Evolutionary conservation across 2,329 filamentous ascomycete genomes (phyloP).

Genomic region (Trichoderma sp.): DNA sequence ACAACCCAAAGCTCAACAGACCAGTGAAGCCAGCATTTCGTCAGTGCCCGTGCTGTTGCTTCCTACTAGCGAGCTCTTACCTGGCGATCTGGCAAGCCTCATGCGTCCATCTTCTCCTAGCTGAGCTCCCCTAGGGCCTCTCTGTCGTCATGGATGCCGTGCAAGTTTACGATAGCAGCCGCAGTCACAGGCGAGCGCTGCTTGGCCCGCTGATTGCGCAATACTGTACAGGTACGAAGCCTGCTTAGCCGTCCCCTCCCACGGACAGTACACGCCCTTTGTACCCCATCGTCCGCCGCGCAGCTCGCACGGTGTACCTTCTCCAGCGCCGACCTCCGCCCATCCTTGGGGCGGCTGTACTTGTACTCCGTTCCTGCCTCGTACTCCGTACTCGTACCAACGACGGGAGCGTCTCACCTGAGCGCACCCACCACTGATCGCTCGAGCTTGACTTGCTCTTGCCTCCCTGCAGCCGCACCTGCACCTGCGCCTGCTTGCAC

Average conservation of each 20-base stretch:
- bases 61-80: background rate
- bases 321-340: constrained; percentile 8
- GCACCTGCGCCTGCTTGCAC: background rate
- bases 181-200: constrained; percentile 16
- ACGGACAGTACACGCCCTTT: constrained; percentile 43
- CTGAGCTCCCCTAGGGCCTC: background rate
- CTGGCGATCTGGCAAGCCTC: constrained; percentile 10
- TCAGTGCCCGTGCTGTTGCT: background rate
- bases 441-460: background rate
- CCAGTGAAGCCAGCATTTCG: constrained; percentile 4
- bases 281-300: constrained; percentile 34
- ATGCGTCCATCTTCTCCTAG: constrained; percentile 18
- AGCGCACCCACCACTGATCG: constrained; percentile 11
- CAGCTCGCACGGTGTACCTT: constrained; percentile 45
- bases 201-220: constrained; percentile 31
- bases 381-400: too few relatives aligned
- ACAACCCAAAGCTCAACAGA: background rate
- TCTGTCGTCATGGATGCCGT: constrained; percentile 20
- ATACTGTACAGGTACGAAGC: constrained; percentile 47
- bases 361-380: constrained; percentile 8
- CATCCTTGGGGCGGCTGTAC: constrained; percentile 18
- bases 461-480: constrained; percentile 19
- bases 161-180: background rate
- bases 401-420: background rate
- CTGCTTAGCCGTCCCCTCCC: constrained; percentile 38